Evolutionary conservation across 1,284 basidiomycete genomes (phyloP).

Genomic region (Tetrapyrgos nigripes): DNA sequence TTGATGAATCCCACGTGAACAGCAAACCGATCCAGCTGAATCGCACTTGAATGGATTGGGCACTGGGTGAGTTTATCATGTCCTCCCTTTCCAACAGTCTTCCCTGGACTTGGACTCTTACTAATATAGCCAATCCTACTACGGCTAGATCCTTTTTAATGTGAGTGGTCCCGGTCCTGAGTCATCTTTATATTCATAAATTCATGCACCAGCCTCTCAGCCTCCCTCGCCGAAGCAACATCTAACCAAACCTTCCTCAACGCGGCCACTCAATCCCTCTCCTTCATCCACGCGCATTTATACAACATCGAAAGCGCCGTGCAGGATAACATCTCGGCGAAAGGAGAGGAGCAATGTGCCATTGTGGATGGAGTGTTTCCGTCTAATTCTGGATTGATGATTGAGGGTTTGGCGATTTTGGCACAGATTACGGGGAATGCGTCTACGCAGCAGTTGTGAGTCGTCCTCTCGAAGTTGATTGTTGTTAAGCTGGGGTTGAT

Average conservation of each 20-base stretch:
- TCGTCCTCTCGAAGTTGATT: not conserved
- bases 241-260: slow-evolving; percentile 13
- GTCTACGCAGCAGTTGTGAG: not conserved
- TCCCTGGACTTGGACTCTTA: no score
- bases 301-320: slow-evolving; percentile 8
- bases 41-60: not conserved
- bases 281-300: slow-evolving; percentile 14
- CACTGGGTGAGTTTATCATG: slow-evolving; percentile 3
- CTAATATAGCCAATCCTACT: no score
- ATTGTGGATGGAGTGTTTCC: not conserved
- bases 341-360: slow-evolving; percentile 10
- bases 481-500: no score
- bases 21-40: slow-evolving; percentile 1
- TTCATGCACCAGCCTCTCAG: slow-evolving; percentile 12
- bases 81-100: not conserved
- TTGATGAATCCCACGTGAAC: not conserved
- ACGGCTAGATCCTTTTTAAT: slow-evolving; percentile 3
- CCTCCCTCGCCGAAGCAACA: slow-evolving; percentile 13
- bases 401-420: slow-evolving; percentile 14
- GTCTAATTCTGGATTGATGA: slow-evolving; percentile 10
- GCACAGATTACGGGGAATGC: slow-evolving; percentile 8
- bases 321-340: slow-evolving; percentile 11
- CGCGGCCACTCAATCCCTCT: slow-evolving; percentile 10
- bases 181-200: not conserved
- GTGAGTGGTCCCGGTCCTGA: not conserved